Evolutionary conservation across 2,329 filamentous ascomycete genomes (phyloP).

Genomic region (Coleophoma crateriformis): DNA sequence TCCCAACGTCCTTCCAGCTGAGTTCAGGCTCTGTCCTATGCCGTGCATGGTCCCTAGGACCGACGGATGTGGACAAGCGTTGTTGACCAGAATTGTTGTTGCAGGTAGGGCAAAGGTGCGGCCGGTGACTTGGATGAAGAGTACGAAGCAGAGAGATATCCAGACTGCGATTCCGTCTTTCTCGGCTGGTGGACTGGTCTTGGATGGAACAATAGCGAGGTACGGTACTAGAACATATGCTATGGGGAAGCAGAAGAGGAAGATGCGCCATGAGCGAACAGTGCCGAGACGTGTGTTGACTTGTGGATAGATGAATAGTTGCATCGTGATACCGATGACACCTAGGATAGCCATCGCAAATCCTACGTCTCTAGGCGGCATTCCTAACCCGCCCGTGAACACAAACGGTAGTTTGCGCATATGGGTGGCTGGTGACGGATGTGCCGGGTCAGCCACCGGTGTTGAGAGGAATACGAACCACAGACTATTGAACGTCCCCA

Average conservation of each 20-base stretch:
- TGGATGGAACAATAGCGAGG: slow-evolving; percentile 55
- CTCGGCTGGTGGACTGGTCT: slow-evolving; percentile 4
- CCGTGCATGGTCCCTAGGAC: slow-evolving; percentile 52
- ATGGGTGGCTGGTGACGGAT: slow-evolving; percentile 47
- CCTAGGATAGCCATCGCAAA: slow-evolving; percentile 72
- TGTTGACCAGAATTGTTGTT: slow-evolving; percentile 54
- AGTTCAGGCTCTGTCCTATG: slow-evolving; percentile 42
- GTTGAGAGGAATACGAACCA: slow-evolving; percentile 56
- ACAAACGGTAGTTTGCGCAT: slow-evolving; percentile 24
- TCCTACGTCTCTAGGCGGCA: slow-evolving; percentile 65
- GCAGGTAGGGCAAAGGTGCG: slow-evolving; percentile 62
- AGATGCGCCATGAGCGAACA: slow-evolving; percentile 58
- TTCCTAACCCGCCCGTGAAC: slow-evolving; percentile 64
- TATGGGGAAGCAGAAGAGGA: slow-evolving; percentile 62
- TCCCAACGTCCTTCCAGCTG: slow-evolving; percentile 41
- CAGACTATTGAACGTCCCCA: slow-evolving; percentile 53
- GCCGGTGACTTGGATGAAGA: slow-evolving; percentile 64
- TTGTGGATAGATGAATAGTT: slow-evolving; percentile 66
- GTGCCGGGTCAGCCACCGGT: slow-evolving; percentile 44
- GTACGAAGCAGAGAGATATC: slow-evolving; percentile 33
- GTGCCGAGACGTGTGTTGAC: slow-evolving; percentile 63
- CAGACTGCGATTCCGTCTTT: slow-evolving; percentile 7
- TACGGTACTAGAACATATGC: slow-evolving; percentile 67
- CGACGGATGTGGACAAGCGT: slow-evolving; percentile 49
- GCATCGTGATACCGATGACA: slow-evolving; percentile 62